These are phyloP conservation scores for Henckelia pumila DNA, from an alignment of 257 asterid genomes.

Conservation along the genomic window DNA sequence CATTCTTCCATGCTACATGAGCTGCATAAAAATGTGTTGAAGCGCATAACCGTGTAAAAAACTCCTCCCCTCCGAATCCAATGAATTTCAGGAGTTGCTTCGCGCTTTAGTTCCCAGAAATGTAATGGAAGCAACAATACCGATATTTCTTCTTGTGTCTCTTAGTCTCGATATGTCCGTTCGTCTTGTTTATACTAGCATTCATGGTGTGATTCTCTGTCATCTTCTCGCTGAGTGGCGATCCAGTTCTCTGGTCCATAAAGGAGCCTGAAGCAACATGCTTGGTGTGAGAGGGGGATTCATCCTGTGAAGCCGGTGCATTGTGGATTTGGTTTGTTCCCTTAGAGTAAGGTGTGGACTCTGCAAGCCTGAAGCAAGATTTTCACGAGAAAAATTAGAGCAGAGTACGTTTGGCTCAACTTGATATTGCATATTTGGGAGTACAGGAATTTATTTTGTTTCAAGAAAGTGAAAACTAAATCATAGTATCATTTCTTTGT, in stretches of 20 bases:
- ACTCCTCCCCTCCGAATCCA: neutral
- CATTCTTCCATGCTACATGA: neutral
- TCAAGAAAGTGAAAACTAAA: neutral
- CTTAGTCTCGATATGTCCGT: slow-evolving; percentile 27
- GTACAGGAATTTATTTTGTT: neutral
- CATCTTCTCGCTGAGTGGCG: slow-evolving; percentile 24
- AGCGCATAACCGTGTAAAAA: neutral
- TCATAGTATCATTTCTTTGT: neutral
- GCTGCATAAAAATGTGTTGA: neutral
- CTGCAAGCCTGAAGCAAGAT: slow-evolving; percentile 41
- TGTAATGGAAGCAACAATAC: slow-evolving; percentile 47
- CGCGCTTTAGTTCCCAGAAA: slow-evolving; percentile 24
- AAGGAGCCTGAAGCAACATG: slow-evolving; percentile 29
- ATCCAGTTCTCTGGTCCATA: slow-evolving; percentile 19
- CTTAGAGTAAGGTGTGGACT: slow-evolving; percentile 35
- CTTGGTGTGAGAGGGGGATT: slow-evolving; percentile 25
- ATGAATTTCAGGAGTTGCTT: slow-evolving; percentile 5
- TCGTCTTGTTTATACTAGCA: slow-evolving; percentile 22
- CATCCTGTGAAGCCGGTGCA: slow-evolving; percentile 57
- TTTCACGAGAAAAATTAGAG: slow-evolving; percentile 9
- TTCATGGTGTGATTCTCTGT: slow-evolving; percentile 4
- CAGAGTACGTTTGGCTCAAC: neutral
- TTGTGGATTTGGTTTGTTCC: slow-evolving; percentile 62
- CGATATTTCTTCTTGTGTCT: slow-evolving; percentile 29
- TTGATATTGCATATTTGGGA: neutral